Percentiles rank a stretch among this genome's conserved stretches.
phyloP scores from a whole-genome alignment of 108 stramenopile species.

The Skeletonema grethae region DNA sequence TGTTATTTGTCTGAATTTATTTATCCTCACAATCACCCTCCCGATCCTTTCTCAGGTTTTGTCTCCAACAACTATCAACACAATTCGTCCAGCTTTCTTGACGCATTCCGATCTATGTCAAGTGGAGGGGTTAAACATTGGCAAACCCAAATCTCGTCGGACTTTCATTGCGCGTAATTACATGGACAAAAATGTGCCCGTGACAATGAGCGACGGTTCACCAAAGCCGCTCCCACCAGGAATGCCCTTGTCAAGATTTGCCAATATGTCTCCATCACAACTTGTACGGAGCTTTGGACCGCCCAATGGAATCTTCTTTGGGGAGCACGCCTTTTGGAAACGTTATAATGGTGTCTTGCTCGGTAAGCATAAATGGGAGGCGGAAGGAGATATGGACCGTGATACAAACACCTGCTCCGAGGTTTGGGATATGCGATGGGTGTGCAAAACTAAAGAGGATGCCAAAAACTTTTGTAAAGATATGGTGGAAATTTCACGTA shows the following conservation, averaged over 20 bases:
- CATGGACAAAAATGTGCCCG: neutral
- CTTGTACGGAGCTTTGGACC: neutral
- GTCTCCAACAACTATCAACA: neutral
- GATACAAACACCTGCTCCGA: neutral
- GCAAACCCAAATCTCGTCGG: neutral
- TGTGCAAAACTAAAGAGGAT: neutral
- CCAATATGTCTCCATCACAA: constrained; percentile 5
- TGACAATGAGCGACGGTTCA: constrained; percentile 4
- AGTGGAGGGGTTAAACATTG: neutral
- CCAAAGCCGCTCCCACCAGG: constrained; percentile 3
- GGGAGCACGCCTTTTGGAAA: constrained; percentile 9
- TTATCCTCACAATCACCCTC: too few species aligned
- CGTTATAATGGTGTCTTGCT: constrained; percentile 7
- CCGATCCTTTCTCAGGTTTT: neutral
- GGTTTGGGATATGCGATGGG: constrained; percentile 9
- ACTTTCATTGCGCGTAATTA: constrained; percentile 1
- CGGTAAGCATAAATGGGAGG: constrained; percentile 11
- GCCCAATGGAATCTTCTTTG: neutral
- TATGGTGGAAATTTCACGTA: constrained; percentile 3
- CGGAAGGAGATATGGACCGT: neutral
- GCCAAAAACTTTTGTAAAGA: constrained; percentile 5
- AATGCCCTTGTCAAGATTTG: neutral
- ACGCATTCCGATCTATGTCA: constrained; percentile 1
- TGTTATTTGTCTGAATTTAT: too few species aligned
- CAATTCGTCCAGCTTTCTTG: neutral